phyloP scores from a whole-genome alignment of 768 basidiomycete genomes.

The Lepiota brunneoincarnata region DNA sequence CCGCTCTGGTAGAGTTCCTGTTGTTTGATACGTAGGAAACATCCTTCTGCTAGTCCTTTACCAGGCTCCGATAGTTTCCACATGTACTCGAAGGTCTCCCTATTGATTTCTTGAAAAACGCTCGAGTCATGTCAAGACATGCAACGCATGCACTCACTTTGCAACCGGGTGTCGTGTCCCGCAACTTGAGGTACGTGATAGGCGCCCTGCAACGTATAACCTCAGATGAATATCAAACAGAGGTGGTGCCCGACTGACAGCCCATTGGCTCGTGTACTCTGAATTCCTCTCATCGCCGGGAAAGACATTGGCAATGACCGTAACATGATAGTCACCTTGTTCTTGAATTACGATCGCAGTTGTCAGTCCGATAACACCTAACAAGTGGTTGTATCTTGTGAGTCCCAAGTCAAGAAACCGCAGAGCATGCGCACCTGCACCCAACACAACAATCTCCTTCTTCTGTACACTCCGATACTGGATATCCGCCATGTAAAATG shows the following conservation, averaged over 20 bases:
- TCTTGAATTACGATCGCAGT: conserved; percentile 71
- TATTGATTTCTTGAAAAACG: conserved; percentile 51
- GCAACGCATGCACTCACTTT: conserved; percentile 34
- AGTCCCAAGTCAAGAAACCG: background rate
- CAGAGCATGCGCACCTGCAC: conserved; percentile 13
- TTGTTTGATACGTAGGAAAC: conserved; percentile 63
- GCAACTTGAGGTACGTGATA: conserved; percentile 72
- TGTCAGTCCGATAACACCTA: conserved; percentile 75
- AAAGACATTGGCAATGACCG: conserved; percentile 64
- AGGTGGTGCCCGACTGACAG: conserved; percentile 42
- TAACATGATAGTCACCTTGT: conserved; percentile 56
- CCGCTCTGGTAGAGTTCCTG: conserved; percentile 53
- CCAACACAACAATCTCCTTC: conserved; percentile 38
- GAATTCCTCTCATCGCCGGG: conserved; percentile 68
- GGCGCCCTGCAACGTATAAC: conserved; percentile 52
- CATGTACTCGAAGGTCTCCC: conserved; percentile 67
- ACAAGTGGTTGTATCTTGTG: background rate
- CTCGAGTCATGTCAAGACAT: background rate
- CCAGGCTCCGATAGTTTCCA: conserved; percentile 66
- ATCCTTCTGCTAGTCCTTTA: conserved; percentile 45
- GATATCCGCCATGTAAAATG: background rate
- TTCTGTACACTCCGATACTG: background rate
- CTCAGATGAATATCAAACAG: background rate
- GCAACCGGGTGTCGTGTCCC: conserved; percentile 38
- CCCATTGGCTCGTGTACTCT: conserved; percentile 80